phyloP scores from a whole-genome alignment of 129 eudicot species.

The Apium graveolens region DNA sequence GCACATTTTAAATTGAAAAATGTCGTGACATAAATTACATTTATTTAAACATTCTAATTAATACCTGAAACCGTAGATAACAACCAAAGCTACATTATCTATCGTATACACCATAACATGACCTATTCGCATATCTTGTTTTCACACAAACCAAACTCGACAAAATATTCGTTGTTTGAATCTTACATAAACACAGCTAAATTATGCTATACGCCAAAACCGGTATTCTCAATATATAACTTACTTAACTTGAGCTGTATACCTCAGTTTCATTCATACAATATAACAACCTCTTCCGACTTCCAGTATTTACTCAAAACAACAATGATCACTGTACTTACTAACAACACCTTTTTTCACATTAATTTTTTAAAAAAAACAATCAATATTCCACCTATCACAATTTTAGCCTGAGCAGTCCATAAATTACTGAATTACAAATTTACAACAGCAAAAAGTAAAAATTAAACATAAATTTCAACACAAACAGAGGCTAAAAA shows the following conservation, averaged over 20 bases:
- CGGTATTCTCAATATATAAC: not conserved
- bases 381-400: not conserved
- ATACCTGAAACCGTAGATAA: not conserved
- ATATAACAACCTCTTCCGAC: not conserved
- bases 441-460: not conserved
- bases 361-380: not conserved
- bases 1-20: not conserved
- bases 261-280: not conserved
- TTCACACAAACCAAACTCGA: not conserved
- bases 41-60: not conserved
- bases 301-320: not conserved
- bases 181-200: not conserved
- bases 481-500: not conserved
- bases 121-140: not conserved
- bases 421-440: not conserved
- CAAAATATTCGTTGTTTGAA: not conserved
- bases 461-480: not conserved
- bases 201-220: not conserved
- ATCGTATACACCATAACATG: not conserved
- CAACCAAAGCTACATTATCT: not conserved
- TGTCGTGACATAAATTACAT: not conserved
- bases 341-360: not conserved
- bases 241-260: not conserved
- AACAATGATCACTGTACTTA: not conserved
- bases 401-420: not conserved